phyloP scores from a whole-genome alignment of 352 stramenopile species.

The Phytopythium vexans region DNA sequence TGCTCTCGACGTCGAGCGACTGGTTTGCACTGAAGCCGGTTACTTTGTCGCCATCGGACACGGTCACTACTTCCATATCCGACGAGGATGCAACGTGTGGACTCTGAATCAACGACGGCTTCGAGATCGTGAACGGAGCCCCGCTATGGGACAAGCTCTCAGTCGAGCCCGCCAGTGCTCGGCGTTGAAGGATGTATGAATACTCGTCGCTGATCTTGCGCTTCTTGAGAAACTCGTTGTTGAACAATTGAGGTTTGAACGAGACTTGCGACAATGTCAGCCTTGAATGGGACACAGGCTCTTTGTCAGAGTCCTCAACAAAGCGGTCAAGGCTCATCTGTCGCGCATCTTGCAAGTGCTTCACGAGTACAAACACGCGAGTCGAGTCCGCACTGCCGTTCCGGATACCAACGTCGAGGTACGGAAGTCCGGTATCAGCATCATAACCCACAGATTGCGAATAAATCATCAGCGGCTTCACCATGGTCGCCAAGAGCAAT shows the following conservation, averaged over 20 bases:
- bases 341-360: slow-evolving; percentile 26
- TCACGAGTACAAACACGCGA: slow-evolving; percentile 26
- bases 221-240: slow-evolving; percentile 56
- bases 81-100: slow-evolving; percentile 41
- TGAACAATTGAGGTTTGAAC: too few relatives aligned
- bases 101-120: slow-evolving; percentile 52
- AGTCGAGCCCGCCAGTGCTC: slow-evolving; percentile 20
- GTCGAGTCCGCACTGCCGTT: slow-evolving; percentile 20
- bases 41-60: slow-evolving; percentile 36
- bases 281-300: slow-evolving; percentile 13
- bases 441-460: slow-evolving; percentile 21
- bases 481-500: slow-evolving; percentile 5
- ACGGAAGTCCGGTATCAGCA: slow-evolving; percentile 1
- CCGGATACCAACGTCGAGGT: slow-evolving; percentile 20
- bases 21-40: too few relatives aligned
- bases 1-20: slow-evolving; percentile 24
- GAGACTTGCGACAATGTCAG: slow-evolving; percentile 22
- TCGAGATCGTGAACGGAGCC: slow-evolving; percentile 34
- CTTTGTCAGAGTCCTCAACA: slow-evolving; percentile 14
- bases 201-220: slow-evolving; percentile 73
- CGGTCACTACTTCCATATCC: slow-evolving; percentile 44
- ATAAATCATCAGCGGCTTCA: slow-evolving; percentile 23
- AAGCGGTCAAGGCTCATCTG: slow-evolving; percentile 14
- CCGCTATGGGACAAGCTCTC: slow-evolving; percentile 15
- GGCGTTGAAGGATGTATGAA: slow-evolving; percentile 62